Evolutionary conservation across 768 basidiomycete genomes (phyloP).

Genomic region (Termitomyces sp.): DNA sequence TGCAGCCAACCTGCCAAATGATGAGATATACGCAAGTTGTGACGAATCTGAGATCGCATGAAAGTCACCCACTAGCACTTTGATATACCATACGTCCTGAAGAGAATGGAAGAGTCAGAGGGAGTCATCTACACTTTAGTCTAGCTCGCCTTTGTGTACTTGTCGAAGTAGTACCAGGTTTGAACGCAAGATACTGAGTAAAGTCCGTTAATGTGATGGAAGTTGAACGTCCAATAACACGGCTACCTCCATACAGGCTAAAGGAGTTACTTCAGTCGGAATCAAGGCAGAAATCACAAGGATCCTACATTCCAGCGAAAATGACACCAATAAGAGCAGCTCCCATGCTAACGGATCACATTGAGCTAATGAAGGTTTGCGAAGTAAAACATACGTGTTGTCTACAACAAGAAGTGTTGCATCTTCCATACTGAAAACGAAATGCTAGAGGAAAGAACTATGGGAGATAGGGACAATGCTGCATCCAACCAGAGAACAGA

Average conservation of each 20-base stretch:
- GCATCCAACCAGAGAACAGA: slow-evolving; percentile 14
- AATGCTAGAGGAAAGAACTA: slow-evolving; percentile 4
- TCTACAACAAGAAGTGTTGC: slow-evolving; percentile 21
- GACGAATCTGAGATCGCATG: background rate
- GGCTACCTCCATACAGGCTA: slow-evolving; percentile 51
- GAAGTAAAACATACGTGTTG: slow-evolving; percentile 29
- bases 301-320: slow-evolving; percentile 40
- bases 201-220: slow-evolving; percentile 1
- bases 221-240: slow-evolving; percentile 2
- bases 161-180: slow-evolving; percentile 52
- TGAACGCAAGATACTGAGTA: slow-evolving; percentile 50
- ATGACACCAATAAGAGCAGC: slow-evolving; percentile 49
- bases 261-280: background rate
- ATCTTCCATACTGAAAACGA: slow-evolving; percentile 15
- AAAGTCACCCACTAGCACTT: slow-evolving; percentile 34
- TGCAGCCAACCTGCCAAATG: slow-evolving; percentile 36
- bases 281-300: background rate
- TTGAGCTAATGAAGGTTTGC: background rate
- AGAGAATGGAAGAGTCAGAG: slow-evolving; percentile 1
- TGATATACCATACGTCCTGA: slow-evolving; percentile 51
- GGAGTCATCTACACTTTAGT: background rate
- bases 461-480: slow-evolving; percentile 10
- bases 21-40: background rate
- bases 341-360: slow-evolving; percentile 36
- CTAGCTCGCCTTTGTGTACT: slow-evolving; percentile 35